Evolutionary conservation across 495 filamentous ascomycete species (phyloP).

Genomic region (Aspergillus kassunensis): DNA sequence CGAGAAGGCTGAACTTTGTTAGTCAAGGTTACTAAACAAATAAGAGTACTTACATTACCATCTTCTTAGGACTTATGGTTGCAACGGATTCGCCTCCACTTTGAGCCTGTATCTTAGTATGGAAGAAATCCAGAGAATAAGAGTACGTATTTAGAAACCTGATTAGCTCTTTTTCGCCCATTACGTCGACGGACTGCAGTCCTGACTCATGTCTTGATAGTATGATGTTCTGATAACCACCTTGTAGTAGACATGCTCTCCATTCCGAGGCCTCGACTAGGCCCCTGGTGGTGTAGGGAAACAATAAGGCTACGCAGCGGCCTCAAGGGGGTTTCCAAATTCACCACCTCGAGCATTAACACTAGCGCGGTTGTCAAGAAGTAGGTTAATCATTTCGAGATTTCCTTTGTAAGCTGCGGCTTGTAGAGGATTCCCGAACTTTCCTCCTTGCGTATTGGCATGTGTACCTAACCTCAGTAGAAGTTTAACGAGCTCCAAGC

Average conservation of each 20-base stretch:
- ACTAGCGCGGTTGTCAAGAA: neutral
- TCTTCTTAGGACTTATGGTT: neutral
- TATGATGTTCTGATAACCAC: neutral
- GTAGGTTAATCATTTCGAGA: neutral
- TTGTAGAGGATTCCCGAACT: neutral
- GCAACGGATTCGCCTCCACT: neutral
- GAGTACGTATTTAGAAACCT: neutral
- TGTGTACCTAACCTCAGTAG: neutral
- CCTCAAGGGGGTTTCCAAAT: neutral
- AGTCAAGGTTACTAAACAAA: neutral
- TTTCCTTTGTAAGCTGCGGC: neutral
- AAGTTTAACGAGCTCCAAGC: neutral
- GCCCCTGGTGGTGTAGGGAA: neutral
- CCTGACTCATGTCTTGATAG: neutral
- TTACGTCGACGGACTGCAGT: neutral
- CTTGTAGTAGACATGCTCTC: neutral
- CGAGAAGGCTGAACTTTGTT: neutral
- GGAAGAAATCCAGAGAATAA: slow-evolving; percentile 1
- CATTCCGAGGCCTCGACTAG: slow-evolving; percentile 1
- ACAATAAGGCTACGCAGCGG: neutral
- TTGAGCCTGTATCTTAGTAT: neutral
- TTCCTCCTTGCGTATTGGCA: neutral
- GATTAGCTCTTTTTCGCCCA: neutral
- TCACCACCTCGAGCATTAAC: neutral
- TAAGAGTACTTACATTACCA: neutral